Percentiles rank a stretch among this genome's conserved stretches.
phyloP scores from a whole-genome alignment of 768 basidiomycete species.

The Amyloporia xantha region DNA sequence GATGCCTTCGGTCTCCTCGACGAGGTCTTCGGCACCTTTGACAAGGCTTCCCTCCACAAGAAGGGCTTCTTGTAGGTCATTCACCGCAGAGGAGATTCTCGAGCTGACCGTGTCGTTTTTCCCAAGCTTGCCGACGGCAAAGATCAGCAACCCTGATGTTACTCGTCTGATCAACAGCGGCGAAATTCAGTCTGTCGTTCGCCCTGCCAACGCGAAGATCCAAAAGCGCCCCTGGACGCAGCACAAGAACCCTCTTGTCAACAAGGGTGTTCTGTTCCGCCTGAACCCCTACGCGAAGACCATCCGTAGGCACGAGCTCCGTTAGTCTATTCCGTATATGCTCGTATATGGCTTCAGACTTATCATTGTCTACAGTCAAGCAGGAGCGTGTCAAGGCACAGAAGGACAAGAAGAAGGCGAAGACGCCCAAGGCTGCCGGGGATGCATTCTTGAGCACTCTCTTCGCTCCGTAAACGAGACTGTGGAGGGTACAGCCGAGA shows the following conservation, averaged over 20 bases:
- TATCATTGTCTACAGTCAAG: slow-evolving; percentile 46
- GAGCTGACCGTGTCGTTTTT: too few species aligned
- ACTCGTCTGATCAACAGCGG: slow-evolving; percentile 97
- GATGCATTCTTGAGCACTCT: slow-evolving; percentile 81
- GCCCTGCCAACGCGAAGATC: slow-evolving; percentile 76
- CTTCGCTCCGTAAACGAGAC: slow-evolving; percentile 64
- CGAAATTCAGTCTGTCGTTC: slow-evolving; percentile 95
- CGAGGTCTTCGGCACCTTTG: slow-evolving; percentile 92
- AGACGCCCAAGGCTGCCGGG: slow-evolving; percentile 57
- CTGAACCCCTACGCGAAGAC: slow-evolving; percentile 99
- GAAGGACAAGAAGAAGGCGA: slow-evolving; percentile 58
- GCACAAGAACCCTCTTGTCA: slow-evolving; percentile 97
- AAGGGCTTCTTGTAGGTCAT: slow-evolving; percentile 79
- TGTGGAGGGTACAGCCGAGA: neutral
- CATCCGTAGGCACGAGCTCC: slow-evolving; percentile 79
- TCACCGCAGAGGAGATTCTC: too few species aligned
- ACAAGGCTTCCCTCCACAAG: slow-evolving; percentile 80
- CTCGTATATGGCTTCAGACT: neutral
- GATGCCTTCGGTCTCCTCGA: slow-evolving; percentile 89
- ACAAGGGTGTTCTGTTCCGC: slow-evolving; percentile 92
- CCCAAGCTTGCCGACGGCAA: slow-evolving; percentile 82
- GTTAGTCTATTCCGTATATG: slow-evolving; percentile 39
- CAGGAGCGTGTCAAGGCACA: slow-evolving; percentile 65
- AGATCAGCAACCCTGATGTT: slow-evolving; percentile 95
- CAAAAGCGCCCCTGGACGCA: slow-evolving; percentile 97